Evolutionary conservation across 805 yeast genomes (phyloP), one percentile per base, ranked within the genome.

Genomic region (Candida yuanshanica): DNA sequence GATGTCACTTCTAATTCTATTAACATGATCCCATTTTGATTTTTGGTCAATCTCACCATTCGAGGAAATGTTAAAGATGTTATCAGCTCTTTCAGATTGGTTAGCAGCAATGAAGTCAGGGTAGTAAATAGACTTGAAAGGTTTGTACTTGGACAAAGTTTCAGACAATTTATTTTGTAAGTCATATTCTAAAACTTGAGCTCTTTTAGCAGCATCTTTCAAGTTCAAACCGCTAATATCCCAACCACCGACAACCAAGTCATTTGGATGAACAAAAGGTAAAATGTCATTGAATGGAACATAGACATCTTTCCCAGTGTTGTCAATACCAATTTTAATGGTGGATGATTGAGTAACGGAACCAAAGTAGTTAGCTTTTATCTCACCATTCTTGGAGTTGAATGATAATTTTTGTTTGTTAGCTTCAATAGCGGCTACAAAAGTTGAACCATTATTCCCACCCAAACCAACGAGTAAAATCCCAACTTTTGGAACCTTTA

Each of bases 71-170:
- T 84, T 81, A 65, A 80, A 74, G 49, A 90, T 75, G 60, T 90
- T 89, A 67, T 91, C 81, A 34, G 97, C 98, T 64, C 98, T 80
- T 35, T 79, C 91, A 51, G 78, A 81, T 70, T 90, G 98, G 68
- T 90, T 90, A 48, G 91, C 84, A 46, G 97, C 97, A 66, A 90
- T 91, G 67, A 88, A 90, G 64, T 90, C 97, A 24, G 98, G 97
- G 66, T 90, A 90, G 70, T 91, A 90, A 46, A 90, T 74, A 2
- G 96, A 87, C 33, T 86, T 82, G 68, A 89, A 63, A 25, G 97
- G 97, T 24, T 63, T 72, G 50, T 75, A 70, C 37, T 74, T 60
- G 52, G 74, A 66, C 74, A 91, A 68, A 54, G 78, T 68, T 46
- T 80, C 75, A 43, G 70, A 71, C 56, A 90, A 75, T 67, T 88